A percentile compares a stretch with the other conserved stretches of the same genome.
These are phyloP conservation scores for Plasmodium yoelii DNA, from an alignment of 169 alveolate genomes.

Conservation along the genomic window DNA sequence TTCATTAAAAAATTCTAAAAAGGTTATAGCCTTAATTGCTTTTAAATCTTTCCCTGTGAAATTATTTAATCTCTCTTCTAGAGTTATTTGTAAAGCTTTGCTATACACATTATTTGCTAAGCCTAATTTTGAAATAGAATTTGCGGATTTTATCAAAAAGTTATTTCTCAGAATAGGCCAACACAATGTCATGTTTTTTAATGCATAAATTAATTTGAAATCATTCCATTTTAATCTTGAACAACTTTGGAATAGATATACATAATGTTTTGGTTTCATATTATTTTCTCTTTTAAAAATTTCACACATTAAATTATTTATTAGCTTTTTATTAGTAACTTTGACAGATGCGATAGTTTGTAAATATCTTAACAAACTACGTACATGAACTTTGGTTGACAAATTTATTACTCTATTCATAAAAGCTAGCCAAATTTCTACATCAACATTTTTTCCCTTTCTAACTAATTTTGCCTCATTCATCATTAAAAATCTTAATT, in stretches of 20 bases:
- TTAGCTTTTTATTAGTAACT: constrained; percentile 60
- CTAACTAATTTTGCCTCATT: constrained; percentile 68
- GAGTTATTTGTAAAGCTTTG: constrained; percentile 80
- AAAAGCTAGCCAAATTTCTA: constrained; percentile 71
- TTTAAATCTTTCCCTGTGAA: constrained; percentile 76
- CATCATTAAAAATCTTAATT: constrained; percentile 68
- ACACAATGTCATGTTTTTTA: constrained; percentile 84
- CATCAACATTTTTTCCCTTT: constrained; percentile 57
- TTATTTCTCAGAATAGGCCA: constrained; percentile 87
- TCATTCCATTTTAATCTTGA: constrained; percentile 80
- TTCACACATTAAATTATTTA: constrained; percentile 63
- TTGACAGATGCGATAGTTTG: constrained; percentile 81
- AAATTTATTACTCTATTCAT: constrained; percentile 76
- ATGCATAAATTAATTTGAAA: constrained; percentile 80
- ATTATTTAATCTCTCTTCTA: constrained; percentile 73
- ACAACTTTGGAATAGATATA: constrained; percentile 83
- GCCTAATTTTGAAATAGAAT: constrained; percentile 81
- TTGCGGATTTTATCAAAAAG: constrained; percentile 83
- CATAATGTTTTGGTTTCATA: constrained; percentile 88
- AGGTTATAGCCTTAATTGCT: constrained; percentile 72
- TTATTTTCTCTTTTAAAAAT: constrained; percentile 79
- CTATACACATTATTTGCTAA: constrained; percentile 77
- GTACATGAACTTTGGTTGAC: constrained; percentile 72
- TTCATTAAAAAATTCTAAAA: constrained; percentile 80
- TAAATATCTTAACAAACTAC: constrained; percentile 81